Conservation (phyloP, 2,329 filamentous ascomycete species). For the Xylogone sp. region DNA sequence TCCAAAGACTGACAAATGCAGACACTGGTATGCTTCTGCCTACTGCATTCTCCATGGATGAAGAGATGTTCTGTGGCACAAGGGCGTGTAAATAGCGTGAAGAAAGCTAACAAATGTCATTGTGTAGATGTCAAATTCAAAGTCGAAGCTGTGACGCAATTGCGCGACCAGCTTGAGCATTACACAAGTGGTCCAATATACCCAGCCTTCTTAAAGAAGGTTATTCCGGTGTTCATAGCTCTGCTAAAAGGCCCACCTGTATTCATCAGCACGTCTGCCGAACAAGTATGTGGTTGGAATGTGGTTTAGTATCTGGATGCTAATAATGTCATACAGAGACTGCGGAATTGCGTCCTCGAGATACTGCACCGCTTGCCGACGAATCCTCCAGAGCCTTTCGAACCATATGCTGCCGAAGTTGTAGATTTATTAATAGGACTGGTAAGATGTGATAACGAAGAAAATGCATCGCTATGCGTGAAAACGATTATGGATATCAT, state of each 20-base stretch:
- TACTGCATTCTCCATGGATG: constrained; percentile 1
- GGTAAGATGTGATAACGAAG: constrained; percentile 91
- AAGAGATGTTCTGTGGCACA: not conserved
- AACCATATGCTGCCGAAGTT: constrained; percentile 82
- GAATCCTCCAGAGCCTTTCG: constrained; percentile 73
- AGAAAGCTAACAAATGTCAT: constrained; percentile 10
- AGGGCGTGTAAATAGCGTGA: not conserved
- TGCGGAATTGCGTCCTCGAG: constrained; percentile 90
- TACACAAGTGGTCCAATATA: constrained; percentile 79
- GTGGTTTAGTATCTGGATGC: not conserved
- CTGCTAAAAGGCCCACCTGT: constrained; percentile 83
- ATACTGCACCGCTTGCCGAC: constrained; percentile 84
- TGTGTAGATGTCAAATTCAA: constrained; percentile 73
- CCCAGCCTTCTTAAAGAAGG: constrained; percentile 73
- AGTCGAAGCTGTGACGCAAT: constrained; percentile 74
- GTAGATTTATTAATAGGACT: constrained; percentile 87
- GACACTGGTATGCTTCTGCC: constrained; percentile 34
- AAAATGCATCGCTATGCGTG: constrained; percentile 97
- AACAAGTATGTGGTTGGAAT: constrained; percentile 61
- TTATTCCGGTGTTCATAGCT: constrained; percentile 85
- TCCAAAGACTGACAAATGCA: constrained; percentile 53
- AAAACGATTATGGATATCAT: constrained; percentile 98
- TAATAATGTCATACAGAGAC: constrained; percentile 52
- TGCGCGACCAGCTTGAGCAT: constrained; percentile 89
- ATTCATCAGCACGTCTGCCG: constrained; percentile 84